Evolutionary conservation across 2,329 filamentous ascomycete genomes (phyloP).

Genomic region (Beauveria sp.): DNA sequence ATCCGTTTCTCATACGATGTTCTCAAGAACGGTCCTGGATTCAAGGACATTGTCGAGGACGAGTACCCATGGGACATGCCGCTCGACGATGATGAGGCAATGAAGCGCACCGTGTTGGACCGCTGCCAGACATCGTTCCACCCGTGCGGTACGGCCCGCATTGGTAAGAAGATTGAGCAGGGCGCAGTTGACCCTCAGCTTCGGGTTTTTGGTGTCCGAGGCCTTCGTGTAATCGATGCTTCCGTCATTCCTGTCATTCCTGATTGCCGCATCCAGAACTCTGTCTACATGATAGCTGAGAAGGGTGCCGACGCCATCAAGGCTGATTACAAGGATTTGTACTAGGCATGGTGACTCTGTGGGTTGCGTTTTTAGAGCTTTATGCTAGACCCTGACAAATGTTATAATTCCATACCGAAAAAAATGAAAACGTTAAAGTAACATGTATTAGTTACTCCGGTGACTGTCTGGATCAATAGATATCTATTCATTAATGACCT

Average conservation of each 20-base stretch:
- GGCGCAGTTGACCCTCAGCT: slow-evolving; percentile 26
- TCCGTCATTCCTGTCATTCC: slow-evolving; percentile 48
- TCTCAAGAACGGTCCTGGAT: slow-evolving; percentile 47
- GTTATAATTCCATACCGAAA: too few species aligned
- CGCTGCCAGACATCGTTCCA: slow-evolving; percentile 53
- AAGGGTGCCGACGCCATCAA: slow-evolving; percentile 21
- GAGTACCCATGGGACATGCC: slow-evolving; percentile 58
- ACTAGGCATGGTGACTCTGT: background rate
- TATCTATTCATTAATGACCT: too few species aligned
- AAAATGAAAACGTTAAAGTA: too few species aligned
- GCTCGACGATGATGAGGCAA: slow-evolving; percentile 43
- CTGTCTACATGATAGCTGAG: slow-evolving; percentile 53
- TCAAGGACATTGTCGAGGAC: slow-evolving; percentile 43
- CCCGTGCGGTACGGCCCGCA: slow-evolving; percentile 47
- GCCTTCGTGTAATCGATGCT: slow-evolving; percentile 22
- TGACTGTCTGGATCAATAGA: too few species aligned
- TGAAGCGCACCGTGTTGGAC: slow-evolving; percentile 49
- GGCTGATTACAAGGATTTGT: slow-evolving; percentile 7
- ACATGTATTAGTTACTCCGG: too few species aligned
- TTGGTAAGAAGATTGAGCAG: slow-evolving; percentile 30
- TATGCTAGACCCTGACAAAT: too few species aligned
- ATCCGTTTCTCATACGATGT: slow-evolving; percentile 49
- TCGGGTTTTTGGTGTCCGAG: slow-evolving; percentile 22
- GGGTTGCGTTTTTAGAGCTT: too few species aligned
- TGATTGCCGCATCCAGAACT: slow-evolving; percentile 52